Percentiles rank a stretch among this genome's conserved stretches.
Conservation (phyloP, 2,329 filamentous ascomycete genomes). For the Keithomyces neogunnii region DNA sequence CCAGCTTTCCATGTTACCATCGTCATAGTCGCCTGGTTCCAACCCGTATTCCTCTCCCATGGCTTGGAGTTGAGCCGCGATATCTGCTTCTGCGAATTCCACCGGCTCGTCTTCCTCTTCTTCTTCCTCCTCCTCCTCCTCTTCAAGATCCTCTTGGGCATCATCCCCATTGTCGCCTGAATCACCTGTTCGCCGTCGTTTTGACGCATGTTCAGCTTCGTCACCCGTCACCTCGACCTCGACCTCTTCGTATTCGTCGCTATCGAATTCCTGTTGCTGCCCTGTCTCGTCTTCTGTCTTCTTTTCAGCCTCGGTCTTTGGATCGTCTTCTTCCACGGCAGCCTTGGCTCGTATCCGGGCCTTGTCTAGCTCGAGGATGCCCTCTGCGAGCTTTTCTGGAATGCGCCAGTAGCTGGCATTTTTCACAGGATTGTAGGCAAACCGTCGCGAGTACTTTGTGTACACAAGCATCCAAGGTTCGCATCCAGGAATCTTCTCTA, state of each 20-base stretch:
- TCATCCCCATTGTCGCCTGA: conserved; percentile 45
- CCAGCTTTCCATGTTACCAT: conserved; percentile 50
- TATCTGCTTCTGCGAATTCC: conserved; percentile 91
- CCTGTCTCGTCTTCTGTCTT: conserved; percentile 15
- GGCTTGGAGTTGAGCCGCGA: conserved; percentile 80
- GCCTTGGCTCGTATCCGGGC: conserved; percentile 57
- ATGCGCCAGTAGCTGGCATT: conserved; percentile 94
- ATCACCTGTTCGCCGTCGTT: conserved; percentile 47
- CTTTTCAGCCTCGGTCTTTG: conserved; percentile 2
- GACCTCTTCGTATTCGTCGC: conserved; percentile 69
- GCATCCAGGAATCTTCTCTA: conserved; percentile 68
- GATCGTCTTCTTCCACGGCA: conserved; percentile 13
- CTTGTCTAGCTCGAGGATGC: conserved; percentile 64
- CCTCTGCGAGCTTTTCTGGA: conserved; percentile 76
- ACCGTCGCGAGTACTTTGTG: conserved; percentile 81
- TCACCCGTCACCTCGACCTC: conserved; percentile 49
- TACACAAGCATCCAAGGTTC: conserved; percentile 89
- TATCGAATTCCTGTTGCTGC: conserved; percentile 37
- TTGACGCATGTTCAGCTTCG: conserved; percentile 43
- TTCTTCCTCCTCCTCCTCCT: conserved; percentile 20
- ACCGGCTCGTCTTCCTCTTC: conserved; percentile 43
- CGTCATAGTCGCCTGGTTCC: conserved; percentile 68
- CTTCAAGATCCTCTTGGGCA: conserved; percentile 31
- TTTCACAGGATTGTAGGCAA: conserved; percentile 81
- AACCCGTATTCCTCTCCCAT: conserved; percentile 83